Evolutionary conservation across 352 stramenopile genomes (phyloP).

Genomic region (Phytophthora agathidicida): DNA sequence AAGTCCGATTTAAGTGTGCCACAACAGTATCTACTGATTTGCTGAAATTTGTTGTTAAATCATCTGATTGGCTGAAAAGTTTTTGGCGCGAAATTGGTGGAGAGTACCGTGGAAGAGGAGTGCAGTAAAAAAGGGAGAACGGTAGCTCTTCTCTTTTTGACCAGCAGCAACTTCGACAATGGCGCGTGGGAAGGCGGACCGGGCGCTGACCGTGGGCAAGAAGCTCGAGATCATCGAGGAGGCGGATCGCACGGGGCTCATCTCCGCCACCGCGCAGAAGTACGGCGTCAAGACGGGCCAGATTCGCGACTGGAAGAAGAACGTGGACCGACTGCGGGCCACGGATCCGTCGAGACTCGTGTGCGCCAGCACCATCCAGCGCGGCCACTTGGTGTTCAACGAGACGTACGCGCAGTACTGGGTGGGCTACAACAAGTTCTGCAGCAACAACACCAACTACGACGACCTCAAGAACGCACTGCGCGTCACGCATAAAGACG

Average conservation of each 20-base stretch:
- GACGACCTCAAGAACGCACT: slow-evolving; percentile 74
- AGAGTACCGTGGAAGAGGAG: slow-evolving; percentile 38
- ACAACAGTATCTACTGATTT: not conserved
- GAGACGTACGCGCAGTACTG: slow-evolving; percentile 90
- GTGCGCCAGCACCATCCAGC: slow-evolving; percentile 82
- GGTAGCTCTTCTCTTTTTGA: slow-evolving; percentile 35
- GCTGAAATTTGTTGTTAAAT: not conserved
- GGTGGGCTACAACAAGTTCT: slow-evolving; percentile 91
- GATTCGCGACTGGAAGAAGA: slow-evolving; percentile 91
- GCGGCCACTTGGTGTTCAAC: slow-evolving; percentile 87
- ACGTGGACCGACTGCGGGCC: slow-evolving; percentile 74
- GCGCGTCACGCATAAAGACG: slow-evolving; percentile 73
- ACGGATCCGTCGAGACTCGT: slow-evolving; percentile 84
- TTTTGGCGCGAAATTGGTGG: slow-evolving; percentile 9
- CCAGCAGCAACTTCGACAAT: slow-evolving; percentile 38
- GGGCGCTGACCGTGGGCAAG: slow-evolving; percentile 84
- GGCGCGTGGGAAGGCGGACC: slow-evolving; percentile 83
- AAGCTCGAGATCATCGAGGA: slow-evolving; percentile 91
- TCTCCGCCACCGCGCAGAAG: slow-evolving; percentile 81
- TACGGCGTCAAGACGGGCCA: slow-evolving; percentile 88
- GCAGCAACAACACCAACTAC: slow-evolving; percentile 73
- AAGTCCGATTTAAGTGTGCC: slow-evolving; percentile 12
- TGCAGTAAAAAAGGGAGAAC: slow-evolving; percentile 59
- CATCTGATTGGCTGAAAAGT: slow-evolving; percentile 16
- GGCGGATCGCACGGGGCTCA: slow-evolving; percentile 78